A percentile compares a stretch with the other conserved stretches of the same genome.
Conservation (phyloP, 768 basidiomycete genomes). For the Tylopilus balloui region DNA sequence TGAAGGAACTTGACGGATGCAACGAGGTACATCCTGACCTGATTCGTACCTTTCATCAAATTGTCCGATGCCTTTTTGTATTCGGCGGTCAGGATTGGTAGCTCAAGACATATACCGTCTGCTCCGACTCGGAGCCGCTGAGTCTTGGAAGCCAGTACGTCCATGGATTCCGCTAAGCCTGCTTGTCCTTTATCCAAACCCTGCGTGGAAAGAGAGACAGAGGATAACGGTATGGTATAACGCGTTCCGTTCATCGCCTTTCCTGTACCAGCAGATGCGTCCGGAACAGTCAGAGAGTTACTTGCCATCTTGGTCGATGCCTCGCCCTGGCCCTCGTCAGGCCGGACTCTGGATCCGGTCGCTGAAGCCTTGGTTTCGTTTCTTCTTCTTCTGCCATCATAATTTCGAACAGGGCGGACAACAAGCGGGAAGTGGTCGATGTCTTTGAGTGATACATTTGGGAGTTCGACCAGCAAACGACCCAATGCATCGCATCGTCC, state of each 20-base stretch:
- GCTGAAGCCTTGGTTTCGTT: not conserved
- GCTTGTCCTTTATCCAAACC: not conserved
- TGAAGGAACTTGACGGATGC: not conserved
- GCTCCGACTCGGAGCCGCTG: not conserved
- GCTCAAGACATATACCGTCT: not conserved
- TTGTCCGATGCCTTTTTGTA: not conserved
- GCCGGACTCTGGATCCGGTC: not conserved
- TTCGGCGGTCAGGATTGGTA: conserved; percentile 6
- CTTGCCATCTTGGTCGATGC: not conserved
- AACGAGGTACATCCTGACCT: not conserved
- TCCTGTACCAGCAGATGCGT: not conserved
- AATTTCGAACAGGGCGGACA: not conserved
- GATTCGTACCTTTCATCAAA: not conserved
- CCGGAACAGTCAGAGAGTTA: not conserved
- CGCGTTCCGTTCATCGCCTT: not conserved
- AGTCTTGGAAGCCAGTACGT: not conserved
- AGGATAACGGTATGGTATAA: not conserved
- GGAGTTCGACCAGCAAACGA: conserved; percentile 1
- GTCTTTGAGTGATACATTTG: not conserved
- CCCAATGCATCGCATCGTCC: conserved; percentile 8
- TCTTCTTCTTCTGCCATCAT: not conserved
- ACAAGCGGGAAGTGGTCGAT: not conserved
- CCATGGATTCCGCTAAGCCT: not conserved
- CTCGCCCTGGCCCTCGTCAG: not conserved
- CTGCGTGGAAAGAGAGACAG: not conserved